phyloP scores from a whole-genome alignment of 495 filamentous ascomycete species.

The Amorphotheca resinae region DNA sequence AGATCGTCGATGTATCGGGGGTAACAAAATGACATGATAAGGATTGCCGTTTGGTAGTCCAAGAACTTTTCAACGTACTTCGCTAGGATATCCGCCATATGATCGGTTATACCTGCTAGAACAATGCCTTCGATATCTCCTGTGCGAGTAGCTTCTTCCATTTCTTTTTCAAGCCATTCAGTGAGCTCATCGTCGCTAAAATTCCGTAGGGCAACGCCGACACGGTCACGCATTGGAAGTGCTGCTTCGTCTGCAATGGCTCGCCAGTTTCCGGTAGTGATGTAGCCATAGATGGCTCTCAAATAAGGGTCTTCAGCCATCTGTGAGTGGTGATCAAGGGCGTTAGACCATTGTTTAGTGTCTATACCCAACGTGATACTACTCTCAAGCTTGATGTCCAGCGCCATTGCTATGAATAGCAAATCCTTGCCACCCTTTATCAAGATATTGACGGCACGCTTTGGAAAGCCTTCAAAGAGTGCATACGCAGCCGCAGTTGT shows the following conservation, averaged over 20 bases:
- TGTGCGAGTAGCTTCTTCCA: slow-evolving; percentile 47
- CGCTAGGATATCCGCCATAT: slow-evolving; percentile 70
- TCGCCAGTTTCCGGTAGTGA: slow-evolving; percentile 78
- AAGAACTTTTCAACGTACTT: slow-evolving; percentile 77
- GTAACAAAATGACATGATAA: slow-evolving; percentile 68
- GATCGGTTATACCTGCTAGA: slow-evolving; percentile 71
- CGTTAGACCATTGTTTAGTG: slow-evolving; percentile 28
- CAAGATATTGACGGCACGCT: slow-evolving; percentile 40
- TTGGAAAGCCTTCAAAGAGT: slow-evolving; percentile 57
- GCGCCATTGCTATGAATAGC: slow-evolving; percentile 39
- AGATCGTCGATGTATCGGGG: slow-evolving; percentile 73
- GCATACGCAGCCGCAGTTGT: slow-evolving; percentile 75
- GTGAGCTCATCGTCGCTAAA: slow-evolving; percentile 67
- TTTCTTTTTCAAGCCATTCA: slow-evolving; percentile 52
- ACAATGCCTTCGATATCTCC: slow-evolving; percentile 85
- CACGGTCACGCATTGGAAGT: slow-evolving; percentile 71
- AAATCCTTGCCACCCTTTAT: slow-evolving; percentile 37
- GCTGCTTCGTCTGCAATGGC: slow-evolving; percentile 70
- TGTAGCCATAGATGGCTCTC: slow-evolving; percentile 81
- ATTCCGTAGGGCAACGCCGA: slow-evolving; percentile 76
- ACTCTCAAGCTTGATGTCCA: slow-evolving; percentile 22
- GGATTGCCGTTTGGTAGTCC: slow-evolving; percentile 80
- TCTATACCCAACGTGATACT: slow-evolving; percentile 5
- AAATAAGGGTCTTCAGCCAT: slow-evolving; percentile 64
- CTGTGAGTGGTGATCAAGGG: slow-evolving; percentile 32